Percentiles rank a stretch among this genome's conserved stretches.
phyloP scores from a whole-genome alignment of 768 basidiomycete species.

The Asterophora lycoperdoides region DNA sequence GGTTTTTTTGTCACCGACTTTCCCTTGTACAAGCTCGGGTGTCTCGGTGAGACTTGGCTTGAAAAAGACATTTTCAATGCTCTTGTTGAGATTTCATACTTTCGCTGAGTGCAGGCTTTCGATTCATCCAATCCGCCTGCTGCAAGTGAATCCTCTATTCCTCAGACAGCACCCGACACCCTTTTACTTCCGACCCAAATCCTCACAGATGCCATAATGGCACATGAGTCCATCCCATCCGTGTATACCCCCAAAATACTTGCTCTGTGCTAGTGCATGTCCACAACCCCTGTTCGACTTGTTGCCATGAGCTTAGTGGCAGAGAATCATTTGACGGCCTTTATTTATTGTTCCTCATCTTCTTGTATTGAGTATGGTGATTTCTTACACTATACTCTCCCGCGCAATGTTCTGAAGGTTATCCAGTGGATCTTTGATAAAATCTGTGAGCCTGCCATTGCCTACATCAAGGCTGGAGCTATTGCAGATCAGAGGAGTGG shows the following conservation, averaged over 20 bases:
- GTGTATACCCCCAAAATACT: no score
- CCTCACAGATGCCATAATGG: constrained; percentile 4
- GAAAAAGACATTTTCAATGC: constrained; percentile 22
- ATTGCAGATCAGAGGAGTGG: constrained; percentile 8
- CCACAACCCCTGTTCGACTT: background rate
- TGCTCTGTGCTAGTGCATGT: background rate
- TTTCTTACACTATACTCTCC: constrained; percentile 9
- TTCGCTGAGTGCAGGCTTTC: background rate
- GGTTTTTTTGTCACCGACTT: constrained; percentile 11
- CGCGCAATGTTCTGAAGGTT: constrained; percentile 2
- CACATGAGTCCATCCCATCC: background rate
- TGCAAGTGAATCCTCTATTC: background rate
- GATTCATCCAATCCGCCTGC: no score
- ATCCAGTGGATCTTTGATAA: constrained; percentile 12
- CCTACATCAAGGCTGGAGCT: background rate
- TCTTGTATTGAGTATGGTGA: constrained; percentile 9
- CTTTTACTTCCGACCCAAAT: constrained; percentile 13
- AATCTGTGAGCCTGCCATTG: background rate
- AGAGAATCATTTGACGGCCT: constrained; percentile 12
- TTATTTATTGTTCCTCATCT: constrained; percentile 6
- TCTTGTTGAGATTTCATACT: constrained; percentile 15
- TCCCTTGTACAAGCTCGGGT: constrained; percentile 18
- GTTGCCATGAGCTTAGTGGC: constrained; percentile 9
- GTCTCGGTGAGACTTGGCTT: constrained; percentile 23
- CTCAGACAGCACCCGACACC: background rate